Base-by-base conservation (phyloP, 805 yeast genomes). In the Yarrowia sp. region DNA sequence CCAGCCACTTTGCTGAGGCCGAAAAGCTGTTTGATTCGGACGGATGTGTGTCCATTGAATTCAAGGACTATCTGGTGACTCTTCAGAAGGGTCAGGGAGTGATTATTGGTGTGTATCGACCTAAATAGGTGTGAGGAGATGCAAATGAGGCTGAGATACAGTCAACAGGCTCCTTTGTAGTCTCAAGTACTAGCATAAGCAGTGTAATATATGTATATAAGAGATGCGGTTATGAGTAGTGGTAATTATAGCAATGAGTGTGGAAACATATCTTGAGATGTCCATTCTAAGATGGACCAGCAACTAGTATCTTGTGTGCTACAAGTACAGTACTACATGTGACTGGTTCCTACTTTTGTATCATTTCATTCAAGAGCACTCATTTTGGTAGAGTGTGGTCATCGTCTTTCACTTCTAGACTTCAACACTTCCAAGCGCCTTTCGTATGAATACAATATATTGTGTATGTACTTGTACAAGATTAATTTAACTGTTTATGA, bases 101-200 rank as follows among this genome's bases (percentile, higher is more conserved):
- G 9, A 63, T 63, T 15, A 49, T 63, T 48, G 67, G 67, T 5
- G 67, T 63, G 8, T 63, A 63, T 46, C 43, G 65, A 5, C 65
- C 50, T 8, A 43, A 59, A 59, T 59, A 59, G 42, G 52, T 5
- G 3, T 38, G 40, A 26, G 32, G 32, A 26, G 40, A 38, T 38
- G 5, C 40, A 38, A 19, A n/a, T 15, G 19, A 42, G 10, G 46
- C 11, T 8, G 53, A 22, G 32, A 49, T 14, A 49, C 32, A 49
- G 36, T 11, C 36, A 15, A 19, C 38, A 49, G 35, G 32, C 7
- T 26, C 32, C 32, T 26, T 0, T 26, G 32, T 26, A 26, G 32
- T 26, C 32, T 26, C 32, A 26, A 26, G 32, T 26, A 26, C 32
- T 5, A 26, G 32, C 32, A 26, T 26, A 26, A 26, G 32, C 32